phyloP scores from a whole-genome alignment of 495 filamentous ascomycete genomes.

The Cercophora newfieldiana region DNA sequence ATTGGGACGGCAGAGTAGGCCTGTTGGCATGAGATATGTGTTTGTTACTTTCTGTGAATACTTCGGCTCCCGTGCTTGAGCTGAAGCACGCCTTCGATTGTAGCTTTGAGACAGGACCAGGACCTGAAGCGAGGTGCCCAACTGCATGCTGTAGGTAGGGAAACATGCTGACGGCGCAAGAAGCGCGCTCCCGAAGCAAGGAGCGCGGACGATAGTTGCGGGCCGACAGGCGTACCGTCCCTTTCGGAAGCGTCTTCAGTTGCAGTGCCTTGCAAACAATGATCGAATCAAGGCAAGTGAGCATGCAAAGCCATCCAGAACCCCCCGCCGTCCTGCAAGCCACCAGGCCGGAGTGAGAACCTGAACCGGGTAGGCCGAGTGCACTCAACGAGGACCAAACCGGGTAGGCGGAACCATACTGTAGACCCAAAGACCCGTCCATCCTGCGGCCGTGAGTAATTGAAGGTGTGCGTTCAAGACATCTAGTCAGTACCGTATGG shows the following conservation, averaged over 20 bases:
- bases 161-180: background rate
- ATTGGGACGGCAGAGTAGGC: background rate
- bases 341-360: background rate
- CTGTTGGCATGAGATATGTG: background rate
- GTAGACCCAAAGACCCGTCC: background rate
- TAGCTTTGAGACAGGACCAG: background rate
- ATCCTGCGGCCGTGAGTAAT: background rate
- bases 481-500: background rate
- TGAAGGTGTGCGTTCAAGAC: too few species aligned
- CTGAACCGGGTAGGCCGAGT: background rate
- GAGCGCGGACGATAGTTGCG: background rate
- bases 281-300: background rate
- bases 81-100: background rate
- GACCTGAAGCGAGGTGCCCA: background rate
- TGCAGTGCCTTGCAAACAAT: background rate
- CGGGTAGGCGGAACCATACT: background rate
- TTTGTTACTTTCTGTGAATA: background rate
- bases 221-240: background rate
- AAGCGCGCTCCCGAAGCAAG: background rate
- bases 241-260: background rate
- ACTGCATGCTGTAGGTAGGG: background rate
- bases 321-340: background rate
- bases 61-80: background rate
- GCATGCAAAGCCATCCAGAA: background rate
- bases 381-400: background rate